Conservation (phyloP, 495 filamentous ascomycete species). For the Xylaria scruposa region DNA sequence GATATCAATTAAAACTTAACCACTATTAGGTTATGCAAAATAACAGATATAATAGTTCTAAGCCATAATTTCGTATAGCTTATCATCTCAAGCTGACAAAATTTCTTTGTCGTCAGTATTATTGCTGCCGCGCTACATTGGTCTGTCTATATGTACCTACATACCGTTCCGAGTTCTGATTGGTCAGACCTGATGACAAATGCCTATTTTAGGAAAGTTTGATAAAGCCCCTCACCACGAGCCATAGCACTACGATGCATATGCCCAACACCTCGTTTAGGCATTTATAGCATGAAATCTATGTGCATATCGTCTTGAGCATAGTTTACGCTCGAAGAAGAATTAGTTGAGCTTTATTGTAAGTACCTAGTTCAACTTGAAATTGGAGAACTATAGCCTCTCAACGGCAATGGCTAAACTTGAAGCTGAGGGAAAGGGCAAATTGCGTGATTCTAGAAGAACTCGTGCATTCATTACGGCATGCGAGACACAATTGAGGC, state of each 20-base stretch:
- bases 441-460: too few species aligned
- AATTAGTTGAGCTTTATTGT: background rate
- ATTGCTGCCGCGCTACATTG: too few species aligned
- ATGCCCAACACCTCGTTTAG: background rate
- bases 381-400: background rate
- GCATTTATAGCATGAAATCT: background rate
- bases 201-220: slow-evolving; percentile 24
- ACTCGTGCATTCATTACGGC: background rate
- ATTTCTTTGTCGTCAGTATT: too few species aligned
- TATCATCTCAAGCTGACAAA: too few species aligned
- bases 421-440: background rate
- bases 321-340: background rate
- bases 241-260: background rate
- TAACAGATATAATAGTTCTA: too few species aligned
- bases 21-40: background rate
- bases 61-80: too few species aligned
- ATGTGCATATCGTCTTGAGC: background rate
- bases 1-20: background rate
- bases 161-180: background rate
- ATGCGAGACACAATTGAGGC: background rate
- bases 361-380: background rate
- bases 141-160: background rate
- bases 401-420: background rate
- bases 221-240: background rate
- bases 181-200: background rate